Conservation (phyloP, 768 basidiomycete genomes). For the Mycena latifolia region DNA sequence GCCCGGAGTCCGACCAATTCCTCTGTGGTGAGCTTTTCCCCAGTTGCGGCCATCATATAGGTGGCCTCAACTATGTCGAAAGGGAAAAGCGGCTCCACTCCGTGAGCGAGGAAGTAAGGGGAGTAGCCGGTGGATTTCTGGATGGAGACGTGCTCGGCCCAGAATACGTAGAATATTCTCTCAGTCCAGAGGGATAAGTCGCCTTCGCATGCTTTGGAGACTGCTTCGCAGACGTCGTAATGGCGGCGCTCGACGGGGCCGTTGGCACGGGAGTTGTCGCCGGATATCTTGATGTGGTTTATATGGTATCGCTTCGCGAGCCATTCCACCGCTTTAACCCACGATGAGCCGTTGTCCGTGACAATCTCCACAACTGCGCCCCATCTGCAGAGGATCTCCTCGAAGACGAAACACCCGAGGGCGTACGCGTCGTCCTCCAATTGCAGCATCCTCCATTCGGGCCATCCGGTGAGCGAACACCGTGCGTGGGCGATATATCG, state of each 20-base stretch:
- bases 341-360: slow-evolving; percentile 5
- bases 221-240: background rate
- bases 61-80: slow-evolving; percentile 2
- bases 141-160: slow-evolving; percentile 7
- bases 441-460: slow-evolving; percentile 11
- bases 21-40: background rate
- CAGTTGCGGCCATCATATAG: background rate
- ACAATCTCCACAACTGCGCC: background rate
- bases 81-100: background rate
- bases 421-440: background rate
- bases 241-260: background rate
- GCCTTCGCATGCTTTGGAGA: slow-evolving; percentile 1
- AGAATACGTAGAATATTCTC: slow-evolving; percentile 1
- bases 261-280: background rate
- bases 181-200: background rate
- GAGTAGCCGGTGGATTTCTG: background rate
- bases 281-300: background rate
- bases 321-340: slow-evolving; percentile 1
- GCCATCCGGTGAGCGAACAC: background rate
- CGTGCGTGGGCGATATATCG: background rate
- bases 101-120: background rate
- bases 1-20: background rate
- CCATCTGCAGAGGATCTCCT: too few relatives aligned
- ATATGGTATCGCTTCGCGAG: too few relatives aligned
- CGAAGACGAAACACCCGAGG: background rate